Base-by-base conservation (phyloP, 768 basidiomycete genomes). In the Terana coerulea region DNA sequence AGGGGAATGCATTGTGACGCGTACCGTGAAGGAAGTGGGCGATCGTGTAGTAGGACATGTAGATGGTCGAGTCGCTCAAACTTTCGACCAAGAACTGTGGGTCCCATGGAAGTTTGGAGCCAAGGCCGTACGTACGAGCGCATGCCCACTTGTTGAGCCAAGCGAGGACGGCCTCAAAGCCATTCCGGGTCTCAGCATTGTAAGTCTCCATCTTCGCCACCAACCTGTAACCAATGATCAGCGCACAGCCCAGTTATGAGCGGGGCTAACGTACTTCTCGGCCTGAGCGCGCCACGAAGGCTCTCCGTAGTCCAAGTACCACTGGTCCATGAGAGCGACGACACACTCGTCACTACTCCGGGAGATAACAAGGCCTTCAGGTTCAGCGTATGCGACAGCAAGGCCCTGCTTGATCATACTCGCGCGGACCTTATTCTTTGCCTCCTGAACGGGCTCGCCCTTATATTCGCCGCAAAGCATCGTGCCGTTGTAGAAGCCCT, bases 121-220 rank as follows among this genome's bases (percentile, higher is more conserved):
- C 97, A 60, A 99, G 75, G 49, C 97, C 97, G 66, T 95, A 98
- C 5, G 91, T 92, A 33, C 97, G 81, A n/a, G 97, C 95, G 67
- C 97, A 99, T 2, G 97, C 97, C 97, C 97, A 99, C 68, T 99
- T 81, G 63, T 93, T 93, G 71, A 99, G 73, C 97, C 97, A 99
- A 44, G 81, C 87, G 64, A 99, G 74, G 6, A 90, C 91, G 56
- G 83, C 85, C 69, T 97, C 91, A 64, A 98, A 98, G 2, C 78
- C 81, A 70, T 99, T 84, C 26, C 95, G 81, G 1, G 95, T 98
- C 73, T 98, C 97, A n/a, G 75, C 65, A 26, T 83, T 81, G 75
- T 93, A 98, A 3, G 91, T 86, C 68, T 97, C 82, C 94, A 98
- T 95, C 61, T 75, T 79, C 7, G 77, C 79, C 61, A 98, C 70